Evolutionary conservation across 768 basidiomycete species (phyloP).

Genomic region (Phlegmacium glaucopus): DNA sequence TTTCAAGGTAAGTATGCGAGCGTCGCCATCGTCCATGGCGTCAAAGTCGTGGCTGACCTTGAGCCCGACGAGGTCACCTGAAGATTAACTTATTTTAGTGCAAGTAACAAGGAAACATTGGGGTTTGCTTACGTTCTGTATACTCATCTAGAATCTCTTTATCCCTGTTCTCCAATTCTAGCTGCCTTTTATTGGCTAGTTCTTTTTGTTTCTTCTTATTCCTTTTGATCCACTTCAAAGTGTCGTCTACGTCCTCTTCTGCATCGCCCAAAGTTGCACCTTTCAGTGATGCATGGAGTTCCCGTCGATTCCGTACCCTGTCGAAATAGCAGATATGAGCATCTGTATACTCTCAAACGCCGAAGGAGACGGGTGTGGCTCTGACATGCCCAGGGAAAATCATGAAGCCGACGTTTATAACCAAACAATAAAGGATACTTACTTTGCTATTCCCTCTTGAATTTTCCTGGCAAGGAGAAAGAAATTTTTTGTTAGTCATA

Average conservation of each 20-base stretch:
- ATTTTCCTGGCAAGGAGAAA: slow-evolving; percentile 50
- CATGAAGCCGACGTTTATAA: slow-evolving; percentile 37
- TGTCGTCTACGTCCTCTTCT: slow-evolving; percentile 73
- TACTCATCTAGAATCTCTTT: slow-evolving; percentile 74
- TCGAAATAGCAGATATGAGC: slow-evolving; percentile 45
- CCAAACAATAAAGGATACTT: slow-evolving; percentile 42
- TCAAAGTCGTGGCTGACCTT: slow-evolving; percentile 97
- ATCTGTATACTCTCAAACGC: slow-evolving; percentile 24
- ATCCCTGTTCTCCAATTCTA: slow-evolving; percentile 84
- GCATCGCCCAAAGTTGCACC: slow-evolving; percentile 90
- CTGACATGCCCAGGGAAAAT: slow-evolving; percentile 38
- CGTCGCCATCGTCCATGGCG: slow-evolving; percentile 89
- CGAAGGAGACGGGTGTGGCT: slow-evolving; percentile 24
- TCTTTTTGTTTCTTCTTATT: slow-evolving; percentile 91
- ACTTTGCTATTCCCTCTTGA: slow-evolving; percentile 82
- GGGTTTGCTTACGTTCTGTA: slow-evolving; percentile 70
- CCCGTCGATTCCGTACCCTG: slow-evolving; percentile 92
- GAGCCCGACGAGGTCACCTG: slow-evolving; percentile 88
- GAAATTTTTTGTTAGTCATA: slow-evolving; percentile 15
- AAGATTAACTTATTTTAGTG: background rate
- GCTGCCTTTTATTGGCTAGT: slow-evolving; percentile 75
- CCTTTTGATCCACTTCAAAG: slow-evolving; percentile 88
- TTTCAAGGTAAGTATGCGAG: slow-evolving; percentile 94
- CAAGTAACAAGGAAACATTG: background rate
- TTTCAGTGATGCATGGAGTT: slow-evolving; percentile 88